A percentile compares a stretch with the other conserved stretches of the same genome.
phyloP scores from a whole-genome alignment of 2,329 filamentous ascomycete species.

The Colletotrichum lini region DNA sequence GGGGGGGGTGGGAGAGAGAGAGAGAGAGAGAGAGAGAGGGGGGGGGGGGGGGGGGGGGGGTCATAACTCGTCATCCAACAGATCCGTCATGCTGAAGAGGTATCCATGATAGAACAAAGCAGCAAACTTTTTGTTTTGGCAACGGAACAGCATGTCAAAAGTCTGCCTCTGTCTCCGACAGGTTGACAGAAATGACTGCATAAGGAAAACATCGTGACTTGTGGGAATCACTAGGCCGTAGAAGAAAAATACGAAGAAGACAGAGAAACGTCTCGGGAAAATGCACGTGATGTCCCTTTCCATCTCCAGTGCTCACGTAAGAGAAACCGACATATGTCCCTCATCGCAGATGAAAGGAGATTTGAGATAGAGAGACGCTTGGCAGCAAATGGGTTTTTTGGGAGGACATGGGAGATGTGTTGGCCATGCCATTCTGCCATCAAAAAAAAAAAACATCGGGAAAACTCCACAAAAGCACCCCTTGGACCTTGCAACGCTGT shows the following conservation, averaged over 20 bases:
- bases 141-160: slow-evolving; percentile 36
- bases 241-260: slow-evolving; percentile 39
- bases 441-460: slow-evolving; percentile 35
- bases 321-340: slow-evolving; percentile 37
- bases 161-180: slow-evolving; percentile 39
- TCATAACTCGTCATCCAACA: slow-evolving; percentile 43
- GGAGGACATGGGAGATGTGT: slow-evolving; percentile 36
- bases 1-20: too few species aligned
- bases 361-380: slow-evolving; percentile 34
- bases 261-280: slow-evolving; percentile 31
- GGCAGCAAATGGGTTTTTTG: slow-evolving; percentile 37
- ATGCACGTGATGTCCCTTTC: slow-evolving; percentile 32
- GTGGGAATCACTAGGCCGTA: slow-evolving; percentile 42
- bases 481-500: slow-evolving; percentile 34
- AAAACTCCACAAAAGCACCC: slow-evolving; percentile 33
- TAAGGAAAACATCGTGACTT: slow-evolving; percentile 39
- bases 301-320: slow-evolving; percentile 38
- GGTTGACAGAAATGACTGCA: slow-evolving; percentile 41
- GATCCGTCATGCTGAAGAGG: slow-evolving; percentile 43
- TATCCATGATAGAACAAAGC: slow-evolving; percentile 44
- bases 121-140: slow-evolving; percentile 40
- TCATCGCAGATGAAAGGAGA: slow-evolving; percentile 39
- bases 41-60: neutral
- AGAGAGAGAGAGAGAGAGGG: slow-evolving; percentile 10
- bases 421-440: slow-evolving; percentile 39